Conservation (phyloP, 306 rosid genomes). For the Prunus dulcis region DNA sequence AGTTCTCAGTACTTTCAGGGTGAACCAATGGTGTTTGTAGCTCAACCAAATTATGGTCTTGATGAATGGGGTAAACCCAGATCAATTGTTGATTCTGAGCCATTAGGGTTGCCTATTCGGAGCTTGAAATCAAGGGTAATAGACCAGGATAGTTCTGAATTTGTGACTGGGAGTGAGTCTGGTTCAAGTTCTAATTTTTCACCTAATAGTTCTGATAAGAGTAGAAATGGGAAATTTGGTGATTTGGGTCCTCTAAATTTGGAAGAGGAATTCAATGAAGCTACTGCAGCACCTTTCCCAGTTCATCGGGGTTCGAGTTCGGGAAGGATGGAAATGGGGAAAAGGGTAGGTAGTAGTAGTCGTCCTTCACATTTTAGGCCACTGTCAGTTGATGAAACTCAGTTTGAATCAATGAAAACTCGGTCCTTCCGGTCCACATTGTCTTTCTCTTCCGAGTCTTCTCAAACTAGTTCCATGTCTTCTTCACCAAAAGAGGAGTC, state of each 20-base stretch:
- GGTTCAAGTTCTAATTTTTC: constrained; percentile 58
- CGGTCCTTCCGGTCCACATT: constrained; percentile 36
- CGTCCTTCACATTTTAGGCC: constrained; percentile 57
- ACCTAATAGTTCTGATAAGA: constrained; percentile 27
- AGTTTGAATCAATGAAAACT: constrained; percentile 50
- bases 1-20: constrained; percentile 58
- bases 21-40: constrained; percentile 55
- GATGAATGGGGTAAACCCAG: constrained; percentile 39
- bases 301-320: constrained; percentile 50
- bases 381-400: constrained; percentile 68
- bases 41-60: constrained; percentile 47
- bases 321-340: constrained; percentile 40
- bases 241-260: constrained; percentile 46
- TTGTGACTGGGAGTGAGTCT: constrained; percentile 47
- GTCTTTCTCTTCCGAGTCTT: constrained; percentile 39
- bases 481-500: constrained; percentile 31
- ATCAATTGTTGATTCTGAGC: constrained; percentile 40
- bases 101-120: constrained; percentile 78
- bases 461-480: constrained; percentile 50
- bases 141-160: constrained; percentile 32
- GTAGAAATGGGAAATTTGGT: constrained; percentile 44
- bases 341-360: constrained; percentile 18
- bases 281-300: constrained; percentile 46
- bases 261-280: constrained; percentile 43
- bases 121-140: constrained; percentile 53